A percentile compares a stretch with the other conserved stretches of the same genome.
Conservation (phyloP, 2,329 filamentous ascomycete species). For the Fusarium tupiense region DNA sequence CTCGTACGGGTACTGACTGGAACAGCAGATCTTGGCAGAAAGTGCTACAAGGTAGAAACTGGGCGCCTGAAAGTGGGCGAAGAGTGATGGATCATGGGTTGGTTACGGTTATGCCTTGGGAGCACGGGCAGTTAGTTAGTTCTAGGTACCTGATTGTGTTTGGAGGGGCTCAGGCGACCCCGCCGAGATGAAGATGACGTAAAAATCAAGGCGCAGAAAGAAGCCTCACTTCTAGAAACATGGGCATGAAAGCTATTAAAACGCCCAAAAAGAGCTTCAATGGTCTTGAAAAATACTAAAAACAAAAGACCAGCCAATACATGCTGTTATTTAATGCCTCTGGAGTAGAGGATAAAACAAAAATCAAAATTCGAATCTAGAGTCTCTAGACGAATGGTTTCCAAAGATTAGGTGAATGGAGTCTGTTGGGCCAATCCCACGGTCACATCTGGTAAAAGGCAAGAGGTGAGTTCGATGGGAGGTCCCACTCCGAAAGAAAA, state of each 20-base stretch:
- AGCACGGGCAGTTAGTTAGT: neutral
- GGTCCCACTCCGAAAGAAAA: constrained; percentile 68
- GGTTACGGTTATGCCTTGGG: constrained; percentile 2
- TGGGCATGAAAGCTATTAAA: neutral
- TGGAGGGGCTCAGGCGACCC: constrained; percentile 35
- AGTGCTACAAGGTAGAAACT: constrained; percentile 15
- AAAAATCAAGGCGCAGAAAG: constrained; percentile 18
- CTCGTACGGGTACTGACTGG: neutral
- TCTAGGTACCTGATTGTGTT: constrained; percentile 1
- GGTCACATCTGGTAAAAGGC: constrained; percentile 85
- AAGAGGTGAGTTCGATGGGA: constrained; percentile 80
- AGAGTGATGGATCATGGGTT: constrained; percentile 29
- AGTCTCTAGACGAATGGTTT: constrained; percentile 51
- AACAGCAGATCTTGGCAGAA: constrained; percentile 20
- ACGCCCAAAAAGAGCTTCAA: neutral
- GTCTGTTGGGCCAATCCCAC: constrained; percentile 66
- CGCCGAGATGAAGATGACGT: constrained; percentile 32
- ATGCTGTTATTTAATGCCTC: too few relatives aligned
- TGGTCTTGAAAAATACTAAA: neutral
- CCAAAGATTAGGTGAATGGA: constrained; percentile 64
- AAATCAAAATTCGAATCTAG: constrained; percentile 55
- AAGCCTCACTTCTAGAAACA: neutral
- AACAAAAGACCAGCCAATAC: neutral
- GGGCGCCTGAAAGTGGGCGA: constrained; percentile 34
- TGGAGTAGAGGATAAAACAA: neutral